These are phyloP conservation scores for Arthrobotrys conoides DNA, from an alignment of 2,329 filamentous ascomycete genomes.

Conservation along the genomic window DNA sequence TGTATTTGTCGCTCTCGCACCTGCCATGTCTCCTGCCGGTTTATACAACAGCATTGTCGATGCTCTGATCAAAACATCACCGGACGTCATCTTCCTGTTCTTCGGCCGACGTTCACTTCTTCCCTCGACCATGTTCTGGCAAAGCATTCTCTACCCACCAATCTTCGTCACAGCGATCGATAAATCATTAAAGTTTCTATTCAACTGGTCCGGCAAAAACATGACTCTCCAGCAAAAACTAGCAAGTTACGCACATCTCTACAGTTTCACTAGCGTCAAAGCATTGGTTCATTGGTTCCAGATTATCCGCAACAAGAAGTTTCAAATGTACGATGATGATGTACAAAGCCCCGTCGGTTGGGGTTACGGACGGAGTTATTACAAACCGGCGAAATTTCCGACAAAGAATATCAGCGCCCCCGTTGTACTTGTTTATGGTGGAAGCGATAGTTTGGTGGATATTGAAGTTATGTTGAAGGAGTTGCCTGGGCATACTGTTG, in stretches of 20 bases:
- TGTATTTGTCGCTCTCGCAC: constrained; percentile 94
- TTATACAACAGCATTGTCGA: constrained; percentile 92
- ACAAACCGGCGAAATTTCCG: constrained; percentile 95
- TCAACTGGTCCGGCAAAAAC: constrained; percentile 89
- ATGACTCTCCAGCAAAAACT: constrained; percentile 90
- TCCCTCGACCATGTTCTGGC: constrained; percentile 96
- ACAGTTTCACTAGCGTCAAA: constrained; percentile 97
- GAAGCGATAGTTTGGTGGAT: constrained; percentile 92
- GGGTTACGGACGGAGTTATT: constrained; percentile 80
- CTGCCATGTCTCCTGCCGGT: constrained; percentile 95
- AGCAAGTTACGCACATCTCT: constrained; percentile 93
- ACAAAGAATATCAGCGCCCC: constrained; percentile 98
- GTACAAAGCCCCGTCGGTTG: constrained; percentile 77
- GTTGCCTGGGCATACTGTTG: constrained; percentile 85
- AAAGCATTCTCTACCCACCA: constrained; percentile 89
- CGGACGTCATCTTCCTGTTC: constrained; percentile 89
- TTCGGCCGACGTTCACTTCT: constrained; percentile 94
- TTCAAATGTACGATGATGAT: constrained; percentile 99
- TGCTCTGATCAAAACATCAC: constrained; percentile 91
- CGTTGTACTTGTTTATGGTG: constrained; percentile 92
- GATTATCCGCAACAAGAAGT: constrained; percentile 94
- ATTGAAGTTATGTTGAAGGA: constrained; percentile 93
- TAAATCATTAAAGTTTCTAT: constrained; percentile 82
- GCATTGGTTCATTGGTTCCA: constrained; percentile 99
- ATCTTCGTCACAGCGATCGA: constrained; percentile 93